phyloP scores from a whole-genome alignment of 139 green algal genomes.

The Klebsormidium nitens region DNA sequence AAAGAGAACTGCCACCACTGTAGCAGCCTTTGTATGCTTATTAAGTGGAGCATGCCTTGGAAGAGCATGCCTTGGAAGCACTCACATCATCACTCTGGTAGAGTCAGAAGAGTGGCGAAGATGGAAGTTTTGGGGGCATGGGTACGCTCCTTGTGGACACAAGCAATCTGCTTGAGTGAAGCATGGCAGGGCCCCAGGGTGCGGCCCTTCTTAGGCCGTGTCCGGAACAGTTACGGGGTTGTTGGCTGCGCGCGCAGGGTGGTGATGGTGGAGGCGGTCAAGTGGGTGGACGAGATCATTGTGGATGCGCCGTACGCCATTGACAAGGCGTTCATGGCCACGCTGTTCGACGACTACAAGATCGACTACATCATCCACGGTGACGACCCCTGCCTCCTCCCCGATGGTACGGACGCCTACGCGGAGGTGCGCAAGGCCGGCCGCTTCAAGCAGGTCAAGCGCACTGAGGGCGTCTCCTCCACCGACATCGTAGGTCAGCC shows the following conservation, averaged over 20 bases:
- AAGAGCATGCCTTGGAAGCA: too few relatives aligned
- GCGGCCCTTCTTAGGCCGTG: too few relatives aligned
- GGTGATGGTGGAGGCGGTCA: conserved; percentile 80
- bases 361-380: conserved; percentile 99
- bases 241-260: conserved; percentile 17
- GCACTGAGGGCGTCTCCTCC: conserved; percentile 94
- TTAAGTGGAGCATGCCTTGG: too few relatives aligned
- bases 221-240: too few relatives aligned
- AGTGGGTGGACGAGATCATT: conserved; percentile 99
- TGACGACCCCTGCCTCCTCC: conserved; percentile 96
- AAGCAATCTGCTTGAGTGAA: too few relatives aligned
- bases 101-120: too few relatives aligned
- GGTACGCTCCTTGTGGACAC: too few relatives aligned
- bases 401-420: conserved; percentile 97
- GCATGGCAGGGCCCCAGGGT: too few relatives aligned
- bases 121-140: too few relatives aligned
- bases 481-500: conserved; percentile 92
- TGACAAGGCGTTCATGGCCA: conserved; percentile 80
- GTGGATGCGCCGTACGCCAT: conserved; percentile 91
- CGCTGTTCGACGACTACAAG: conserved; percentile 83
- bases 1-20: too few relatives aligned
- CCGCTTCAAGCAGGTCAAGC: conserved; percentile 86
- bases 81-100: too few relatives aligned
- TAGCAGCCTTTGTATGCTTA: too few relatives aligned
- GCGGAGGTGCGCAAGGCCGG: conserved; percentile 84